Evolutionary conservation across 2,329 filamentous ascomycete species (phyloP), one percentile per base, ranked within the genome.

Genomic region (Beauveria asiatica): DNA sequence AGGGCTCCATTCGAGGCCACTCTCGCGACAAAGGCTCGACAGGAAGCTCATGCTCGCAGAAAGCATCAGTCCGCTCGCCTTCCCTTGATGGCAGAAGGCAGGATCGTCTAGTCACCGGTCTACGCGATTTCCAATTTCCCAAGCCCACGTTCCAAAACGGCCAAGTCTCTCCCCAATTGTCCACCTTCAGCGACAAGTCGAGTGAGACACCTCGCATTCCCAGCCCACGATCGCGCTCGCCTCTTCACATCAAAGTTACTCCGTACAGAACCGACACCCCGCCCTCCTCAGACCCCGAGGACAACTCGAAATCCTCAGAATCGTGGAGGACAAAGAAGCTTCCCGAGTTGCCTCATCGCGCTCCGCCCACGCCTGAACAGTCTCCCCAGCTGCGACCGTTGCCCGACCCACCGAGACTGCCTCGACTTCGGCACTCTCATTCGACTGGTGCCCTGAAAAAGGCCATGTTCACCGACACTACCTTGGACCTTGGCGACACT

Each of bases 111-210:
- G 60, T 70, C 13, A 66, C 68, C 3, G 69, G 67, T 11, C 69
- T 76, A 21, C 65, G 68, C 41, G 73, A 73, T 23, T 75, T 73
- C 61, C 67, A 73, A 49, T 76, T 76, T 61, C 73, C 74, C 37
- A 70, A 67, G 23, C 70, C 72, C 10, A 71, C 72, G 5, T 69
- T 65, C 19, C 65, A 65, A 39, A 67, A 65, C 42, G 66, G 66
- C 19, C 67, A 69, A 16, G 61, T 62, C 25, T 68, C 67, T 19
- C 62, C 70, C 21, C 57, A 57, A 4, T 66, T 70, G 13, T 63
- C 65, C 17, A 62, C 64, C 16, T 66, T 65, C 37, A 63, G 61
- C 50, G 58, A 62, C 17, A 66, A 65, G 58, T 63, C 62, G 37
- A 63, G 65, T 37, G 68, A 69, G 21, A 61, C 60, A 30, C 61